Conservation (phyloP, 2,329 filamentous ascomycete genomes). For the Cercospora janseana region DNA sequence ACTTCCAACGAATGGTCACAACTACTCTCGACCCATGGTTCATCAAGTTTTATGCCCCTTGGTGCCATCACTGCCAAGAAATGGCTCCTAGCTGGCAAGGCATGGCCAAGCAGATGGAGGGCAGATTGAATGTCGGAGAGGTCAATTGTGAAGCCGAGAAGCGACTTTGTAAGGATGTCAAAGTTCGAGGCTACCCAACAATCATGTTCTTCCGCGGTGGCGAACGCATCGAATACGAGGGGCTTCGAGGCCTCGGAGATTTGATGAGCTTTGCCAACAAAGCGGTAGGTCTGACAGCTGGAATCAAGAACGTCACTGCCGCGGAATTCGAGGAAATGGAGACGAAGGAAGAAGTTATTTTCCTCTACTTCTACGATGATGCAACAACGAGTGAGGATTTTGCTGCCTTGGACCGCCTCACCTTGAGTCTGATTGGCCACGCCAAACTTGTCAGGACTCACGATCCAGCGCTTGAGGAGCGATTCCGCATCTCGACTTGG, state of each 20-base stretch:
- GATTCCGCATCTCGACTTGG: constrained; percentile 96
- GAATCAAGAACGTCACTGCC: constrained; percentile 77
- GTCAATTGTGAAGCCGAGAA: constrained; percentile 90
- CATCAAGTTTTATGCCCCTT: constrained; percentile 97
- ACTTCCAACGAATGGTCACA: constrained; percentile 81
- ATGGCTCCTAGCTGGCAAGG: constrained; percentile 88
- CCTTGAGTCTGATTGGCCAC: constrained; percentile 83
- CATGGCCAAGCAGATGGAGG: constrained; percentile 87
- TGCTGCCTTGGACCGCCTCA: constrained; percentile 77
- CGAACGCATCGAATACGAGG: constrained; percentile 89
- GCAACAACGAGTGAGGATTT: constrained; percentile 94
- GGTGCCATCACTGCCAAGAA: constrained; percentile 94
- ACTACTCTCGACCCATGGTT: constrained; percentile 93
- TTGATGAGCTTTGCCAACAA: constrained; percentile 83
- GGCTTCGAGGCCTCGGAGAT: constrained; percentile 87
- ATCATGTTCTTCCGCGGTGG: constrained; percentile 89
- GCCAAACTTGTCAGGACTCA: constrained; percentile 90
- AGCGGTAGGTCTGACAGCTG: constrained; percentile 71
- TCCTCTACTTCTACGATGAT: constrained; percentile 96
- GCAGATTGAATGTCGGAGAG: constrained; percentile 85
- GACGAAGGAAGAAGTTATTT: constrained; percentile 91
- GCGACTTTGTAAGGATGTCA: constrained; percentile 87
- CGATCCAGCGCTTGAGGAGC: constrained; percentile 69
- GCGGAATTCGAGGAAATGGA: constrained; percentile 77
- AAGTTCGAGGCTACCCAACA: constrained; percentile 77